These are phyloP conservation scores for Metschnikowia lochheadii DNA, from an alignment of 805 yeast genomes.

Conservation along the genomic window DNA sequence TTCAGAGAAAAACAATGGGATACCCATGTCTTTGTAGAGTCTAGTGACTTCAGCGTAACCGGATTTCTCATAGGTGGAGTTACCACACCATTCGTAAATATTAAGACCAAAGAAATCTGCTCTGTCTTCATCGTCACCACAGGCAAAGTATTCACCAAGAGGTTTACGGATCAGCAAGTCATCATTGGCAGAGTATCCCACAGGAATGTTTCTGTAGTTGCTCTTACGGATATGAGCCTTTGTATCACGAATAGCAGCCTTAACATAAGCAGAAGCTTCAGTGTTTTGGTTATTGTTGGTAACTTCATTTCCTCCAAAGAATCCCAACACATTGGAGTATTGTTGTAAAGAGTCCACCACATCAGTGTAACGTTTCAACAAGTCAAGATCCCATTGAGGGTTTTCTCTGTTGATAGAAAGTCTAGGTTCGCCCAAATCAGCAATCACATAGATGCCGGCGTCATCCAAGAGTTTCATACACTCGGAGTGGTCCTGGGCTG, in stretches of 20 bases:
- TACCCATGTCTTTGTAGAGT: constrained; percentile 59
- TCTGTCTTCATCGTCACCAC: constrained; percentile 60
- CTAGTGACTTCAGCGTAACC: constrained; percentile 66
- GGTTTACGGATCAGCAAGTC: constrained; percentile 61
- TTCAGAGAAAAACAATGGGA: constrained; percentile 78
- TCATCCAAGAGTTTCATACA: constrained; percentile 67
- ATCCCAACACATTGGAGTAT: constrained; percentile 72
- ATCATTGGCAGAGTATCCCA: constrained; percentile 81
- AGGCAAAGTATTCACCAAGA: constrained; percentile 71
- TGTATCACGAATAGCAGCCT: constrained; percentile 78
- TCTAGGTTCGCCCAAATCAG: constrained; percentile 78
- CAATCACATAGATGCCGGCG: constrained; percentile 87
- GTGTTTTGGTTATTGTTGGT: constrained; percentile 63
- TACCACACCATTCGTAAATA: constrained; percentile 89
- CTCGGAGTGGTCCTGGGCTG: constrained; percentile 56
- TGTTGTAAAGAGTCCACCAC: constrained; percentile 66
- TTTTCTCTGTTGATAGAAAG: constrained; percentile 55
- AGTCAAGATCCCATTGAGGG: constrained; percentile 62
- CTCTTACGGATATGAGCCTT: constrained; percentile 58
- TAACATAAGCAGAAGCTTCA: constrained; percentile 74
- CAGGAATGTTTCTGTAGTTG: constrained; percentile 67
- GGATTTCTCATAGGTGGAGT: constrained; percentile 50
- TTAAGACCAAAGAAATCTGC: constrained; percentile 86
- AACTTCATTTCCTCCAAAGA: constrained; percentile 86
- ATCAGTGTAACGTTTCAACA: constrained; percentile 62